Base-by-base conservation (phyloP, 2,329 filamentous ascomycete species). In the Hypoxylon sp. region DNA sequence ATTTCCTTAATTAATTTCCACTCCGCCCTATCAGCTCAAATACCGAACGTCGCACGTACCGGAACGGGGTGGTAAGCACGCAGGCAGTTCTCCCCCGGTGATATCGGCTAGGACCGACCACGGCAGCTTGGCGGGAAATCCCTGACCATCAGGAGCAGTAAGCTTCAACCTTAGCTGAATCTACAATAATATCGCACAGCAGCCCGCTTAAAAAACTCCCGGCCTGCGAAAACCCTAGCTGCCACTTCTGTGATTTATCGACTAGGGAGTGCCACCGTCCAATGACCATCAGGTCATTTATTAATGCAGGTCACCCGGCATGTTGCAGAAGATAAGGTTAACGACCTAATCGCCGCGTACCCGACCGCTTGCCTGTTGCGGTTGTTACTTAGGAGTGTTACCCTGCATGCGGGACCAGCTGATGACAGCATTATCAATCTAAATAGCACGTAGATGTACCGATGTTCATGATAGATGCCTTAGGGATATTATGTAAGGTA, bases 41-140 rank as follows among this genome's bases (percentile, higher is more conserved):
- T 53, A 51, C 63, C 68, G 65, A 46, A 57, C 19, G 21, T 65
- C 23, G 43, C 36, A 61, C 32, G 38, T 30, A 43, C 45, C 36
- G 43, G 60, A 56, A 60, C 41, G 65, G 58, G 59, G 62, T 68
- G 68, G 58, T 63, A 56, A 65, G 61, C 49, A 32, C 38, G 56
- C 38, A 68, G 64, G 34, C 32, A 53, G 2, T 57, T 45, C 17
- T 49, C 53, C 52, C 43, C 53, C 61, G 61, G 60, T 57, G 60
- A 19, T 64, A 60, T 62, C 65, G 56, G 60, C 58, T 36, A 65
- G 59, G 62, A 53, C 59, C 62, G 62, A 65, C 52, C 61, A 46
- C 65, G 62, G 68, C 59, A 63, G 50, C 68, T 70, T 70, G 68
- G 68, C 68, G 49, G 48, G 45, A 28, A 45, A 55, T 30, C 55